Base-by-base conservation (phyloP, 495 filamentous ascomycete genomes). In the Ascodesmis nigricans region DNA sequence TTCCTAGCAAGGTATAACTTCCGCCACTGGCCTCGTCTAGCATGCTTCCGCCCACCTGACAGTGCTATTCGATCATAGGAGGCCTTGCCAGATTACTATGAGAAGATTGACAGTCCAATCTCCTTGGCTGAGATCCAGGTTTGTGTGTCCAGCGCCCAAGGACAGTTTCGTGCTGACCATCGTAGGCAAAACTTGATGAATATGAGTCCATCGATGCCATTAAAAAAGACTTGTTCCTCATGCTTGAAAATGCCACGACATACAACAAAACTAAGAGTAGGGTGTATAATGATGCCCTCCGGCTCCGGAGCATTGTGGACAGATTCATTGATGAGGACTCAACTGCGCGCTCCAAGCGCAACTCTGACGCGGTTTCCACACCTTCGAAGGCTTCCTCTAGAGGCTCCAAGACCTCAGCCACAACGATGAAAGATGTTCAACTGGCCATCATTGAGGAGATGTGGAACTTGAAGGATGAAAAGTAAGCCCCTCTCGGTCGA, bases 111-210 rank as follows among this genome's bases (percentile, higher is more conserved):
- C 21, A 53, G 65, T 8, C 67, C 67, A 4, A 60, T 72, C 23
- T 61, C 69, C 1, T 45, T 72, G 35, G 59, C 67, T 29, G 62
- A 58, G n/a, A 63, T 72, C 20, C 62, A 67, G 48, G 49, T 52
- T 24, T n/a, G 42, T 31, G 24, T 33, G n/a, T n/a, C n/a, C n/a
- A n/a, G n/a, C 4, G 15, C 13, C 9, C 7, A 15, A 15, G 18
- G n/a, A 22, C 18, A 35, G 25, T 35, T 22, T 45, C 16, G 36
- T 21, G 21, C 18, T 42, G 42, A 35, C 36, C 39, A 20, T 33
- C 13, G 17, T 25, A 52, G 49, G 25, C 37, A 18, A 52, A 52
- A 31, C 38, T 52, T 21, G 42, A 42, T 9, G 32, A 45, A 42
- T 52, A 52, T 38, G 26, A 37, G 10, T 21, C 35, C 13, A 16